Evolutionary conservation across 805 yeast species (phyloP).

Genomic region (Pichia cephalocereana): DNA sequence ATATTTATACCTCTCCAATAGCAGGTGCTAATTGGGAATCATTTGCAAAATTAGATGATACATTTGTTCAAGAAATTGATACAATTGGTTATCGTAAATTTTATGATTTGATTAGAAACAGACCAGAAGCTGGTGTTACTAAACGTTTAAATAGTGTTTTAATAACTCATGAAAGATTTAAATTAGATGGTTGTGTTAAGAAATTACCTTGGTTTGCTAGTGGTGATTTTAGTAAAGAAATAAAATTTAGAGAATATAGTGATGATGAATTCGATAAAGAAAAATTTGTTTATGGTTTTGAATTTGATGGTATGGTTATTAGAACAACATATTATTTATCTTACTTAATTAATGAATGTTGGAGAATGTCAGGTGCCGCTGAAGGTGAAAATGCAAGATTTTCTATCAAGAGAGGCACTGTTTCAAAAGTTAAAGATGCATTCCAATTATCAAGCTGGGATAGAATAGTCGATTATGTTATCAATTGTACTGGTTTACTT

Average conservation of each 20-base stretch:
- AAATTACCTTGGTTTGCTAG: constrained; percentile 39
- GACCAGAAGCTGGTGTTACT: constrained; percentile 44
- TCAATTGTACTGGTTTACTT: constrained; percentile 50
- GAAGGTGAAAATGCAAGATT: constrained; percentile 33
- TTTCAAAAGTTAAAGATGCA: constrained; percentile 42
- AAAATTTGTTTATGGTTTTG: constrained; percentile 32
- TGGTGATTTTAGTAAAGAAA: constrained; percentile 15
- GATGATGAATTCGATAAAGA: constrained; percentile 28
- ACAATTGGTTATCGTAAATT: constrained; percentile 39
- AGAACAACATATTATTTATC: constrained; percentile 23
- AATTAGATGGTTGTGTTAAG: constrained; percentile 8
- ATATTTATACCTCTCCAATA: constrained; percentile 51
- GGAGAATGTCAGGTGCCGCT: constrained; percentile 9
- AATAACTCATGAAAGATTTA: constrained; percentile 14
- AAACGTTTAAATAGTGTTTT: constrained; percentile 13
- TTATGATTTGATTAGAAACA: constrained; percentile 33
- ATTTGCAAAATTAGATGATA: constrained; percentile 39
- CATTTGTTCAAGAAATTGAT: constrained; percentile 32
- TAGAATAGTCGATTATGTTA: constrained; percentile 36
- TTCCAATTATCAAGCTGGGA: constrained; percentile 29
- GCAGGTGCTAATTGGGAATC: constrained; percentile 72
- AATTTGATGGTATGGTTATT: constrained; percentile 30
- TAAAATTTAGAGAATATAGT: constrained; percentile 28
- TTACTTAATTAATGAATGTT: constrained; percentile 25
- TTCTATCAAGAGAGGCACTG: constrained; percentile 31